A percentile compares a stretch with the other conserved stretches of the same genome.
Conservation (phyloP, 2,329 filamentous ascomycete species). For the Dichotomopilus funicola region DNA sequence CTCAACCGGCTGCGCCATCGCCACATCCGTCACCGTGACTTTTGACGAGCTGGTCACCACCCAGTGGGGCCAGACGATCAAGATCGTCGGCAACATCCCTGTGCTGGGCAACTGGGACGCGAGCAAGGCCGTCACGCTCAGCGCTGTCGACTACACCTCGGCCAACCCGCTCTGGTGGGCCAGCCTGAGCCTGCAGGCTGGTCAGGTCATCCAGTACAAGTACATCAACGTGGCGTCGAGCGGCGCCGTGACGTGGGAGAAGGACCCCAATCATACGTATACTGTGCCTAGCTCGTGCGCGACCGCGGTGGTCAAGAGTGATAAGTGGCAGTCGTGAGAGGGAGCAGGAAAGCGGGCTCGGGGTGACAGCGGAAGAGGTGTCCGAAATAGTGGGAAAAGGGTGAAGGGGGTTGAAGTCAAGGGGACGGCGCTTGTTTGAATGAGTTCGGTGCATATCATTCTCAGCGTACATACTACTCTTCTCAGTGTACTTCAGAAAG, state of each 20-base stretch:
- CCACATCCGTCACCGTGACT: slow-evolving; percentile 34
- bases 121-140: slow-evolving; percentile 41
- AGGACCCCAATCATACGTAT: slow-evolving; percentile 39
- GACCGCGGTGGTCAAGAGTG: no score
- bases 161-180: slow-evolving; percentile 48
- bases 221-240: slow-evolving; percentile 49
- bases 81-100: slow-evolving; percentile 36
- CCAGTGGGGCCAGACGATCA: slow-evolving; percentile 44
- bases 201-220: slow-evolving; percentile 52
- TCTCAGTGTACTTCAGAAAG: no score
- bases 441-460: no score
- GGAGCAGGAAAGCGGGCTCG: no score
- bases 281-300: slow-evolving; percentile 20
- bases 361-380: no score
- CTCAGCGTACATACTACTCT: no score
- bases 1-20: slow-evolving; percentile 24
- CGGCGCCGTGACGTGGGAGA: slow-evolving; percentile 52
- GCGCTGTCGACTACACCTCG: slow-evolving; percentile 47
- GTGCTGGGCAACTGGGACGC: slow-evolving; percentile 49
- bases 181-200: slow-evolving; percentile 45
- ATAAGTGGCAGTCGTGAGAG: no score
- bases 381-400: no score
- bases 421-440: no score
- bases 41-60: slow-evolving; percentile 39
- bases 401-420: no score